Evolutionary conservation across 768 basidiomycete species (phyloP), one percentile per base, ranked within the genome.

Genomic region (Rhizopogon salebrosus): DNA sequence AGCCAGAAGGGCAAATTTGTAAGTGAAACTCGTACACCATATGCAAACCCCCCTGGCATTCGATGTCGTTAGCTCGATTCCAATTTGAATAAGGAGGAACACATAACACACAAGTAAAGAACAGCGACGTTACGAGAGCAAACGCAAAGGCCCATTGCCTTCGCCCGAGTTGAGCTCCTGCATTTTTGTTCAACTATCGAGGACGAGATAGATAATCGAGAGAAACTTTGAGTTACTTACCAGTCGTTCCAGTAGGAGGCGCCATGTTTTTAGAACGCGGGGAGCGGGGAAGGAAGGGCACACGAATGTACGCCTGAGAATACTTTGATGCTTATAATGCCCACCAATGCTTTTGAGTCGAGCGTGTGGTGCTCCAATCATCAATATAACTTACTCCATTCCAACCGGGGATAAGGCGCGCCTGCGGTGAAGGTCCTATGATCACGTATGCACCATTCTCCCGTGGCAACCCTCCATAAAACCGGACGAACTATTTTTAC

Each of bases 101-200:
- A 16, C 16, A 41, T 23, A 9, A 66, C 79, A 57, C 57, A 82
- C 83, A 85, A 26, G 85, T 84, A 68, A 89, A 88, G 75, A 89
- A 89, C 29, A 89, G 72, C 10, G 85, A 80, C 18, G 86, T 89
- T 54, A 90, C 83, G 51, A 89, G 78, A 36, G 73, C 72, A 64
- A 86, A 89, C 7, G 87, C 75, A 62, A 77, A 83, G 24, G 67
- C 69, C 77, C 77, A 83, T 59, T 72, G 70, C 41, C 63, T 70
- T 56, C 66, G 69, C n/a, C 65, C 67, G 53, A 80, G 67, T 55
- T 80, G 72, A 48, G 76, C 63, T 42, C 66, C 68, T 66, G 27
- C 23, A 48, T 20, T 13, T 40, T 27, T 18, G 36, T 26, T 52
- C 23, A n/a, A 26, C 22, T 8, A 50, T 50, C 13, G 18, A 18